Conservation (phyloP, 164 flowering plant species). For the Taxillus chinensis region DNA sequence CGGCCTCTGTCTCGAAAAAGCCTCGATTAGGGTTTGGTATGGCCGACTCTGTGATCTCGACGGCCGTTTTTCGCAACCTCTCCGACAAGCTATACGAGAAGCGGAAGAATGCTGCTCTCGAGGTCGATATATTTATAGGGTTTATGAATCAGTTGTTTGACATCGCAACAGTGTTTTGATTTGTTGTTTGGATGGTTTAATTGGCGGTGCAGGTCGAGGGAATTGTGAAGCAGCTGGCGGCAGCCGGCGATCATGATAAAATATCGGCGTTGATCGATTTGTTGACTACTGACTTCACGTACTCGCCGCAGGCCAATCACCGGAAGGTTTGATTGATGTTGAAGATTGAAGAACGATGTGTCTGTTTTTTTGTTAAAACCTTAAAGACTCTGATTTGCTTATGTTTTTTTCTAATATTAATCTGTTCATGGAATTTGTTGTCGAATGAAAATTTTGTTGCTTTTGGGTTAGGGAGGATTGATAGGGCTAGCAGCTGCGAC, state of each 20-base stretch:
- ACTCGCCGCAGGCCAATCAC: slow-evolving; percentile 82
- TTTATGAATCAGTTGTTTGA: background rate
- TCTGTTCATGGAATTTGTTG: too few species aligned
- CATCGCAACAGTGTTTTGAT: background rate
- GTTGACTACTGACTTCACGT: slow-evolving; percentile 63
- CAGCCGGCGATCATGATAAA: slow-evolving; percentile 70
- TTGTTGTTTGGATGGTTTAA: background rate
- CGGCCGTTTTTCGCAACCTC: slow-evolving; percentile 69
- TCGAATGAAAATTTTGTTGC: background rate
- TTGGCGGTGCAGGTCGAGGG: slow-evolving; percentile 62
- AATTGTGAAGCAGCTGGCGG: slow-evolving; percentile 70
- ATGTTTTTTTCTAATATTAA: background rate
- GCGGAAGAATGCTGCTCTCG: slow-evolving; percentile 97
- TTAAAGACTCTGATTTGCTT: slow-evolving; percentile 1
- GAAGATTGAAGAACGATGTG: background rate
- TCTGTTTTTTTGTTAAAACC: background rate
- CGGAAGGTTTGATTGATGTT: slow-evolving; percentile 47
- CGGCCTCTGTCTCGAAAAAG: background rate
- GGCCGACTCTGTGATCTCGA: slow-evolving; percentile 69
- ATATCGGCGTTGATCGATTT: slow-evolving; percentile 71
- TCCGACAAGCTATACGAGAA: slow-evolving; percentile 94
- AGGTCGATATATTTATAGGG: slow-evolving; percentile 29
- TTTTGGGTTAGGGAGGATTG: slow-evolving; percentile 68
- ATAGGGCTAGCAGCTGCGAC: slow-evolving; percentile 93
- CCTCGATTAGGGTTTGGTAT: slow-evolving; percentile 14